A percentile compares a stretch with the other conserved stretches of the same genome.
Conservation (phyloP, 108 stramenopile species). For the Conticribra weissflogii region DNA sequence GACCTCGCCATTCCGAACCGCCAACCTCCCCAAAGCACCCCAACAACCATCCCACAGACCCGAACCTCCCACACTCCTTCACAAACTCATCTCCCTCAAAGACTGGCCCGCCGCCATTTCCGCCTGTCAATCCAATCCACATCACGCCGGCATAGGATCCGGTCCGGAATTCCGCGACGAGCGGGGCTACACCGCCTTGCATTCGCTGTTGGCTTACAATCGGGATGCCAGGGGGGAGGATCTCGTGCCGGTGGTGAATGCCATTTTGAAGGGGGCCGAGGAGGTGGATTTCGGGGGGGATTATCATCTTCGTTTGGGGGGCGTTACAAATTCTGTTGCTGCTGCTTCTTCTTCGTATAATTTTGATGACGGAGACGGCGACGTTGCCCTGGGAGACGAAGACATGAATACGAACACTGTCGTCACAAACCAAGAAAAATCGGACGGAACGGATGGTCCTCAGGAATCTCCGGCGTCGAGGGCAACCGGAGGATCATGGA, state of each 20-base stretch:
- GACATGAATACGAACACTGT: conserved; percentile 10
- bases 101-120: too few species aligned
- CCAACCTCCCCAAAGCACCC: too few species aligned
- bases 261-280: conserved; percentile 36
- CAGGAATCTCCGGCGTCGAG: neutral
- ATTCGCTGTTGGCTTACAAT: conserved; percentile 30
- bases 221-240: conserved; percentile 9
- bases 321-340: neutral
- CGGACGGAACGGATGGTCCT: too few species aligned
- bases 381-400: neutral
- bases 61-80: too few species aligned
- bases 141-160: too few species aligned
- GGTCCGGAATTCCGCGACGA: too few species aligned
- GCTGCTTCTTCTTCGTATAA: neutral
- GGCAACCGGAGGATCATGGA: conserved; percentile 31
- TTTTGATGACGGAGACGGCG: neutral
- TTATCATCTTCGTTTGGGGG: neutral
- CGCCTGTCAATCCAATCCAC: too few species aligned
- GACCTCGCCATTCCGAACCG: too few species aligned
- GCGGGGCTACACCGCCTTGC: conserved; percentile 40
- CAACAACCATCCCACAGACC: too few species aligned
- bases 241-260: conserved; percentile 20
- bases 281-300: conserved; percentile 28
- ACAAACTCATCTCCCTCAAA: too few species aligned
- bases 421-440: neutral